These are phyloP conservation scores for Pseudoneurospora amorphoporcata DNA, from an alignment of 495 filamentous ascomycete genomes.

Conservation along the genomic window DNA sequence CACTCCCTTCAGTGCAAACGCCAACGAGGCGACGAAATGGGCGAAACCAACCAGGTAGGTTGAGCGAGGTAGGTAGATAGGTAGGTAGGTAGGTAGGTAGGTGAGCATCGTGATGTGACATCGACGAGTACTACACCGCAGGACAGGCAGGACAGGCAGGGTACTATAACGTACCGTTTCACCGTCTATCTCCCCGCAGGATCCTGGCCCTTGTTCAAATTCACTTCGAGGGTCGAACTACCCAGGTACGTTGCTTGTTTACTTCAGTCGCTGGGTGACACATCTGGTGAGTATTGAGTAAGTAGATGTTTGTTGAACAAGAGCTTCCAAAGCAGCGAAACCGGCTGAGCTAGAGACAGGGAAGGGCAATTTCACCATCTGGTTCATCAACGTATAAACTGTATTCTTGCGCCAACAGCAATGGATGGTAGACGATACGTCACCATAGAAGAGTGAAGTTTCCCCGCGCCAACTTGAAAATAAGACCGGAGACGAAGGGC, in stretches of 20 bases:
- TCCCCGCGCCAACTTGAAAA: background rate
- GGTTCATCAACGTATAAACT: background rate
- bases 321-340: background rate
- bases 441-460: background rate
- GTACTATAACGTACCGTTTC: background rate
- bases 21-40: background rate
- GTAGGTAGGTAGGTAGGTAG: background rate
- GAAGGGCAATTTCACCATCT: background rate
- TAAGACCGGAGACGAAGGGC: background rate
- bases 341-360: background rate
- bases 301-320: background rate
- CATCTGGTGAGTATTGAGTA: background rate
- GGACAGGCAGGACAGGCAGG: background rate
- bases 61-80: background rate
- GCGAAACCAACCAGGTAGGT: background rate
- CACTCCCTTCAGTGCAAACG: background rate
- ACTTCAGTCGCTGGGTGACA: background rate
- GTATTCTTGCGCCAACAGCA: background rate
- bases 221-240: background rate
- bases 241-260: background rate
- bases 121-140: background rate
- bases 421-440: background rate
- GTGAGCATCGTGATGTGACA: background rate
- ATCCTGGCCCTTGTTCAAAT: background rate
- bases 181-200: background rate